These are phyloP conservation scores for Lasiosphaeria miniovina DNA, from an alignment of 495 filamentous ascomycete species.

Conservation along the genomic window DNA sequence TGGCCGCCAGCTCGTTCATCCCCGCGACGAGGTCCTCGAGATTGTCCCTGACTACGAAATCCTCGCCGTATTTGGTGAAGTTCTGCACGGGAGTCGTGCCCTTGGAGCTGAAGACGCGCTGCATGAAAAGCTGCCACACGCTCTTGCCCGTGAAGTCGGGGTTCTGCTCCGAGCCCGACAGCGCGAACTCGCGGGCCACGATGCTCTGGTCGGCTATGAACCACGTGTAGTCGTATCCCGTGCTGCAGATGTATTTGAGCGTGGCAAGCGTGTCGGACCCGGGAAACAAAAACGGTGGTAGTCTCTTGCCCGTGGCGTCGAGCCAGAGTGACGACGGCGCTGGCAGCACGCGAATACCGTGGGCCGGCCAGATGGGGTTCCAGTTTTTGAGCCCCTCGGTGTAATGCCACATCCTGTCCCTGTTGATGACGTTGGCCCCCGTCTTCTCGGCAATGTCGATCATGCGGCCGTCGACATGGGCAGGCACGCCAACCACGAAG, in stretches of 20 bases:
- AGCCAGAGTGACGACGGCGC: conserved; percentile 53
- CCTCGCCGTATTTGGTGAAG: conserved; percentile 48
- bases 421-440: conserved; percentile 48
- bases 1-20: conserved; percentile 47
- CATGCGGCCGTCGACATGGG: conserved; percentile 53
- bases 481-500: conserved; percentile 51
- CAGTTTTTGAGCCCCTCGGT: conserved; percentile 53
- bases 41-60: conserved; percentile 48
- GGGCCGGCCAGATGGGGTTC: conserved; percentile 50
- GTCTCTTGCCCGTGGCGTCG: conserved; percentile 48
- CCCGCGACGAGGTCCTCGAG: conserved; percentile 43
- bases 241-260: conserved; percentile 50
- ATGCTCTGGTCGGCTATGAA: conserved; percentile 51
- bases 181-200: conserved; percentile 50
- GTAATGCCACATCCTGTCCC: conserved; percentile 55
- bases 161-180: conserved; percentile 55
- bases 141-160: conserved; percentile 51
- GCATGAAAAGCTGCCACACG: conserved; percentile 42
- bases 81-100: conserved; percentile 47
- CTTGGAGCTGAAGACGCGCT: conserved; percentile 45
- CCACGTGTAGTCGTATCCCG: conserved; percentile 54
- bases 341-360: conserved; percentile 51
- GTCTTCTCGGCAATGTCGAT: conserved; percentile 45
- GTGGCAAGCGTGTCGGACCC: conserved; percentile 51
- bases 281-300: conserved; percentile 48